phyloP scores from a whole-genome alignment of 306 rosid genomes.

The Citrullus mucosospermus region DNA sequence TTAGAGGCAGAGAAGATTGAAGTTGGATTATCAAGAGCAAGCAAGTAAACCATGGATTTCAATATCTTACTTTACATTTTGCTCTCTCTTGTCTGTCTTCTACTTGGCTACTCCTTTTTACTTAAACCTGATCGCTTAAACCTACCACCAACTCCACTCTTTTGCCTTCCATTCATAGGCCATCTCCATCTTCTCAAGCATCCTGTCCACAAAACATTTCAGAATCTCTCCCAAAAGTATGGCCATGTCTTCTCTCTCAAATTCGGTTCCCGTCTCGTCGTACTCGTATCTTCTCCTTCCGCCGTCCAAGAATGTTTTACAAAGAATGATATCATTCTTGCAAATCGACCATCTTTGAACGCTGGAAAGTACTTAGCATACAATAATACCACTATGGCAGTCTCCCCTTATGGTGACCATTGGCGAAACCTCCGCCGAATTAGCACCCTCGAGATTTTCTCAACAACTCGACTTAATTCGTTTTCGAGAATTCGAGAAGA shows the following conservation, averaged over 20 bases:
- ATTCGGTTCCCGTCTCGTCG: not conserved
- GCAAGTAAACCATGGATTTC: not conserved
- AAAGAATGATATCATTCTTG: not conserved
- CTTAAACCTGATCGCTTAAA: not conserved
- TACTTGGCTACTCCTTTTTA: not conserved
- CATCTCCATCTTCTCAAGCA: not conserved
- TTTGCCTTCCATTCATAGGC: not conserved
- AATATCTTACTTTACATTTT: not conserved
- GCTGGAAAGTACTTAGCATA: not conserved
- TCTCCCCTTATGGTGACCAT: not conserved
- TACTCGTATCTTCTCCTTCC: not conserved
- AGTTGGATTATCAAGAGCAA: not conserved
- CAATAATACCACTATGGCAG: not conserved
- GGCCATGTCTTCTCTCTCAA: not conserved
- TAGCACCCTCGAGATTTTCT: not conserved
- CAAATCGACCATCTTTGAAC: not conserved
- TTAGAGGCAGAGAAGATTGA: not conserved
- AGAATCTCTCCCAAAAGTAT: not conserved
- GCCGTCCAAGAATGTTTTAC: not conserved
- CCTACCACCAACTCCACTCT: not conserved
- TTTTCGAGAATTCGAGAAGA: not conserved
- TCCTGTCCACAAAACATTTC: not conserved
- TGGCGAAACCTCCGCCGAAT: not conserved
- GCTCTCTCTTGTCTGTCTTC: not conserved
- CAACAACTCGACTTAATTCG: not conserved